These are phyloP conservation scores for Geranium incanum DNA, from an alignment of 441 rosid genomes.

Conservation along the genomic window DNA sequence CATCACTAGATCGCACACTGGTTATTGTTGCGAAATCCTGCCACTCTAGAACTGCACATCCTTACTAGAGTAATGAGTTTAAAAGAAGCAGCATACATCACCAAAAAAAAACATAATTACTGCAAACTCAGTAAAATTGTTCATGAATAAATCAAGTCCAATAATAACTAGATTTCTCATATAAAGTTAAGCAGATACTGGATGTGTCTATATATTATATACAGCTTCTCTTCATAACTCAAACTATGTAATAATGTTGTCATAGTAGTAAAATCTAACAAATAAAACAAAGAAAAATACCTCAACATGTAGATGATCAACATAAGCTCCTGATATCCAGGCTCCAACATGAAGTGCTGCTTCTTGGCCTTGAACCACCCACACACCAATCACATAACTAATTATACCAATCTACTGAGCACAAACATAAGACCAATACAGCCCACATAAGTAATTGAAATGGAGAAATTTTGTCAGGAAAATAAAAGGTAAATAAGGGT, in stretches of 20 bases:
- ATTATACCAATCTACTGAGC: background rate
- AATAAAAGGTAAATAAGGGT: too few species aligned
- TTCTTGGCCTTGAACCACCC: conserved; percentile 91
- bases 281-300: conserved; percentile 24
- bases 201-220: background rate
- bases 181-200: background rate
- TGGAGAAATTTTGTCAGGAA: too few species aligned
- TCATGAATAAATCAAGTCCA: background rate
- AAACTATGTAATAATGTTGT: background rate
- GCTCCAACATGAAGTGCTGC: conserved; percentile 73
- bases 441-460: background rate
- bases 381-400: background rate
- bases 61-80: background rate
- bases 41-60: background rate
- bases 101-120: background rate
- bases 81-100: background rate
- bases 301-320: conserved; percentile 84
- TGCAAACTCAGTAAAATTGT: background rate
- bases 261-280: background rate
- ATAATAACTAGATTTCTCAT: background rate
- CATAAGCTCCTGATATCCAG: conserved; percentile 81
- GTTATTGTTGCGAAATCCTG: background rate
- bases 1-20: background rate
- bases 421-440: background rate
- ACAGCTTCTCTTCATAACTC: background rate